A percentile compares a stretch with the other conserved stretches of the same genome.
These are phyloP conservation scores for Triticum urartu DNA, from an alignment of 176 grass and related monocot genomes.

Conservation along the genomic window DNA sequence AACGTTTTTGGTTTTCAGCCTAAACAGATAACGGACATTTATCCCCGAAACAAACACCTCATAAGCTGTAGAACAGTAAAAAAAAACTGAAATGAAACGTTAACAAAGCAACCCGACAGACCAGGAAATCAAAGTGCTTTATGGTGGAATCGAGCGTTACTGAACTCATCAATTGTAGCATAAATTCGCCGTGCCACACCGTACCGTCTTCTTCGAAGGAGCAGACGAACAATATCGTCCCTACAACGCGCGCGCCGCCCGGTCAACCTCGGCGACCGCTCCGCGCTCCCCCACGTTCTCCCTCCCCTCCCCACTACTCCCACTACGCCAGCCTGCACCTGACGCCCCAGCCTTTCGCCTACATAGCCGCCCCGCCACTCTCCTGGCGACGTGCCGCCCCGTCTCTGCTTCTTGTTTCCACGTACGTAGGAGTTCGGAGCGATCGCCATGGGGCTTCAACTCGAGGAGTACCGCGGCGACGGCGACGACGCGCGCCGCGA, in stretches of 20 bases:
- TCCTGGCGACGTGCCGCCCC: too few relatives aligned
- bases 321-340: not conserved
- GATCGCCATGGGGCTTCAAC: slow-evolving; percentile 5
- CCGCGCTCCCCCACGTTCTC: not conserved
- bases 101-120: not conserved
- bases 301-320: not conserved
- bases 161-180: not conserved
- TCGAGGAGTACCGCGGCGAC: not conserved
- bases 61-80: too few relatives aligned
- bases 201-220: not conserved
- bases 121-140: not conserved
- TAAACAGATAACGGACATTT: too few relatives aligned
- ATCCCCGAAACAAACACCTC: too few relatives aligned
- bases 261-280: slow-evolving; percentile 12
- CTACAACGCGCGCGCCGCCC: not conserved
- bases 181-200: not conserved
- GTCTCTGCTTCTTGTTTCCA: not conserved
- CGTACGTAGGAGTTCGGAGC: not conserved
- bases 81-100: not conserved
- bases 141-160: not conserved
- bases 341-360: not conserved
- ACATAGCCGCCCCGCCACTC: not conserved
- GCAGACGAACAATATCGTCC: not conserved
- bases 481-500: not conserved
- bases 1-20: too few relatives aligned